Evolutionary conservation across 2,329 filamentous ascomycete species (phyloP).

Genomic region (Ophiostoma montium): DNA sequence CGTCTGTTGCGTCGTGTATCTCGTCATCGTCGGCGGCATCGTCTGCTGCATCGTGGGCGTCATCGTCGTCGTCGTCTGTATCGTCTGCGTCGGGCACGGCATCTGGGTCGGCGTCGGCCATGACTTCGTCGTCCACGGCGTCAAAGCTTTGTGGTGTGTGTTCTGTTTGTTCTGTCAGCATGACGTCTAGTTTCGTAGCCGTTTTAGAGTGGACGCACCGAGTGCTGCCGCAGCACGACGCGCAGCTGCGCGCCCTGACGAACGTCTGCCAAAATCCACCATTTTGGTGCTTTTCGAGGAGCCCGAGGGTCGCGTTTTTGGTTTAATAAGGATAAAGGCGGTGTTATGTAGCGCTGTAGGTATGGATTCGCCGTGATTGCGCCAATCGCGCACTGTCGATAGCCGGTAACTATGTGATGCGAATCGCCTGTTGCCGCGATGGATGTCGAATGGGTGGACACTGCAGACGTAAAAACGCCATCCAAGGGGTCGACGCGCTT

Average conservation of each 20-base stretch:
- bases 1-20: conserved; percentile 23
- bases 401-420: no score
- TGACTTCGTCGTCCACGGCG: conserved; percentile 30
- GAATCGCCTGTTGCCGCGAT: no score
- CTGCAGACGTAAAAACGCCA: no score
- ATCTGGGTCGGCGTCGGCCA: conserved; percentile 25
- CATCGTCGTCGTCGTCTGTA: conserved; percentile 25
- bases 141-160: conserved; percentile 31
- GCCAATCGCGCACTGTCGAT: no score
- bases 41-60: conserved; percentile 22
- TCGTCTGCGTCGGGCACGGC: conserved; percentile 16
- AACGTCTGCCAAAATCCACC: conserved; percentile 22
- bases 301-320: neutral
- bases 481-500: no score
- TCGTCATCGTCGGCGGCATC: conserved; percentile 25
- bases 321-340: neutral
- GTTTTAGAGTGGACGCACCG: conserved; percentile 18
- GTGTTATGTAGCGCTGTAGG: no score
- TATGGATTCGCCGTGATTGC: no score
- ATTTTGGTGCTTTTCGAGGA: neutral
- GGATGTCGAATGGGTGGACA: no score
- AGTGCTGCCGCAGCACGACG: conserved; percentile 29
- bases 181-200: neutral
- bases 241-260: conserved; percentile 30
- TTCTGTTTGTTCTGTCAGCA: conserved; percentile 24